A percentile compares a stretch with the other conserved stretches of the same genome.
These are phyloP conservation scores for Apiotrichum siamense DNA, from an alignment of 1,284 basidiomycete species.

Conservation along the genomic window DNA sequence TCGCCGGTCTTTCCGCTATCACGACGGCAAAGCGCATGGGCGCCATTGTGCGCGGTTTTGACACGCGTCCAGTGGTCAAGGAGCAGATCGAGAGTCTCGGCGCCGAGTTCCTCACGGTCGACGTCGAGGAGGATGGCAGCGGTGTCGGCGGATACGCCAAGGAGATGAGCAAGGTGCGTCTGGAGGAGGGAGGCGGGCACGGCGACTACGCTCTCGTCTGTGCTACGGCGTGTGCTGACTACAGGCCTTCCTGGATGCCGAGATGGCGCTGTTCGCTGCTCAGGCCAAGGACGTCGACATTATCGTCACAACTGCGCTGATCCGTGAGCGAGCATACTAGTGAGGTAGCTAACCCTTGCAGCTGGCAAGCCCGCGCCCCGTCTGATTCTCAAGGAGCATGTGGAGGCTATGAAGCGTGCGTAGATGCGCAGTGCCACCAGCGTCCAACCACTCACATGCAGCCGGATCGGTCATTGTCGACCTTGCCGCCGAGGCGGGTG, in stretches of 20 bases:
- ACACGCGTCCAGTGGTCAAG: slow-evolving; percentile 70
- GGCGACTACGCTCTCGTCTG: neutral
- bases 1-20: slow-evolving; percentile 77
- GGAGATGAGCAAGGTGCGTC: slow-evolving; percentile 70
- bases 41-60: slow-evolving; percentile 77
- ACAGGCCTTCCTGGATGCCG: slow-evolving; percentile 65
- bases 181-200: neutral
- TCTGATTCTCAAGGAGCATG: slow-evolving; percentile 70
- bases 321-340: slow-evolving; percentile 47
- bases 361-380: slow-evolving; percentile 78
- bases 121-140: slow-evolving; percentile 67
- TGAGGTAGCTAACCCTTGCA: slow-evolving; percentile 50
- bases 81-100: slow-evolving; percentile 81
- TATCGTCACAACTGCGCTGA: slow-evolving; percentile 62
- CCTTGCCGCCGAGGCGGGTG: slow-evolving; percentile 73
- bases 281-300: slow-evolving; percentile 82
- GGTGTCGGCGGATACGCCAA: slow-evolving; percentile 80
- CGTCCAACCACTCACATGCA: slow-evolving; percentile 6
- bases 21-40: slow-evolving; percentile 70
- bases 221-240: neutral
- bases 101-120: slow-evolving; percentile 75
- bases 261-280: slow-evolving; percentile 78
- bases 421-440: neutral
- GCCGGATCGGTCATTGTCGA: slow-evolving; percentile 74
- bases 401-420: slow-evolving; percentile 71